These are phyloP conservation scores for Trichoderma gracile DNA, from an alignment of 2,329 filamentous ascomycete genomes.

Conservation along the genomic window DNA sequence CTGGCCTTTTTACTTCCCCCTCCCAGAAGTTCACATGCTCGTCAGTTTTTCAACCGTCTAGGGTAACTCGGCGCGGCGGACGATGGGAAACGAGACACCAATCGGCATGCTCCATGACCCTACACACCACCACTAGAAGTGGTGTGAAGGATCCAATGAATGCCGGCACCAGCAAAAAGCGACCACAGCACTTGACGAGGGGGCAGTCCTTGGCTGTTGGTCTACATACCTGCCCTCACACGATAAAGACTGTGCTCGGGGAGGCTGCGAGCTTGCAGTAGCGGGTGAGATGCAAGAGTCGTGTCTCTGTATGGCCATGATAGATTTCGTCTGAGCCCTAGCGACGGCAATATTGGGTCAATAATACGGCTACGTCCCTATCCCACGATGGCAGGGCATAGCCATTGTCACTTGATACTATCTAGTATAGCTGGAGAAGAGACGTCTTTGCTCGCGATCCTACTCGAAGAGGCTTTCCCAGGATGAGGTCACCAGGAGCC, in stretches of 20 bases:
- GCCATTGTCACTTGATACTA: background rate
- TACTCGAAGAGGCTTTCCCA: constrained; percentile 7
- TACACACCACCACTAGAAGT: constrained; percentile 1
- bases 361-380: constrained; percentile 7
- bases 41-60: background rate
- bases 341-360: background rate
- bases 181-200: background rate
- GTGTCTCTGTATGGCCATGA: background rate
- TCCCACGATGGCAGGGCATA: background rate
- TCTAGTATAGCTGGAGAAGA: too few species aligned
- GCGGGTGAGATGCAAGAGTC: background rate
- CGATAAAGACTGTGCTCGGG: constrained; percentile 1
- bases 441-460: too few species aligned
- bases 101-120: constrained; percentile 23
- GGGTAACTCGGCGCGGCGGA: constrained; percentile 11
- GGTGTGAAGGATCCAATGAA: constrained; percentile 16
- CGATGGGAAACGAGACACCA: background rate
- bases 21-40: background rate
- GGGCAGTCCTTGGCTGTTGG: too few species aligned
- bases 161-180: constrained; percentile 5
- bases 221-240: background rate
- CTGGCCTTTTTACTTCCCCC: too few species aligned
- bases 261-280: background rate
- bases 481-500: constrained; percentile 23
- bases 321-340: too few species aligned